Conservation (phyloP, 805 yeast genomes). For the Pichia heedii region DNA sequence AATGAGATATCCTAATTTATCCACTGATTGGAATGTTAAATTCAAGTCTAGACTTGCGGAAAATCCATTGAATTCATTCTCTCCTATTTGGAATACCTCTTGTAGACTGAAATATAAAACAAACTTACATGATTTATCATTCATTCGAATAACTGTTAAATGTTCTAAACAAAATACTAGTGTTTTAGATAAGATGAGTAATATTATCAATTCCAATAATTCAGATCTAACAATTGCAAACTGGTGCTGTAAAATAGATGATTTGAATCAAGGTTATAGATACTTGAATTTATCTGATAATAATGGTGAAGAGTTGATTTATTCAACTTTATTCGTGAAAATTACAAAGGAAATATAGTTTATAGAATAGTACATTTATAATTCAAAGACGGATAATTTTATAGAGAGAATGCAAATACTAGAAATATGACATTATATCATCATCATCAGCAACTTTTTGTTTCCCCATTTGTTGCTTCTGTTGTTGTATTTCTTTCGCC, state of each 20-base stretch:
- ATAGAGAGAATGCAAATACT: not conserved
- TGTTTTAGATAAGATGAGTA: constrained; percentile 6
- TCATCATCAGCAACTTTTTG: constrained; percentile 20
- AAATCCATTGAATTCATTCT: constrained; percentile 62
- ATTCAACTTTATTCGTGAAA: constrained; percentile 37
- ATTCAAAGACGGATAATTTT: not conserved
- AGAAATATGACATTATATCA: constrained; percentile 27
- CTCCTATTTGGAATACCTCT: constrained; percentile 69
- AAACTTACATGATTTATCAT: constrained; percentile 39
- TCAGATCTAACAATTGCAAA: constrained; percentile 37
- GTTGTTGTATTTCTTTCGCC: constrained; percentile 35
- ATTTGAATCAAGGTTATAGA: constrained; percentile 70
- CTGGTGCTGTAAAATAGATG: constrained; percentile 51
- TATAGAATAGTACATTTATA: not conserved
- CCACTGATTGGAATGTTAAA: constrained; percentile 9
- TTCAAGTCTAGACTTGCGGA: constrained; percentile 31
- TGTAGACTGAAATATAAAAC: constrained; percentile 35
- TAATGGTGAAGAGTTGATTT: constrained; percentile 66
- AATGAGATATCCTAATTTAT: not conserved
- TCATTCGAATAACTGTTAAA: constrained; percentile 45
- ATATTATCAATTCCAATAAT: constrained; percentile 1
- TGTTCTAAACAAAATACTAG: constrained; percentile 15
- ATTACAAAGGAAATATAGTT: constrained; percentile 15
- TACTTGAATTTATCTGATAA: constrained; percentile 69
- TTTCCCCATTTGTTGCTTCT: not conserved